Percentiles rank a stretch among this genome's conserved stretches.
These are phyloP conservation scores for Phytopythium delawarense DNA, from an alignment of 352 stramenopile genomes.

Conservation along the genomic window DNA sequence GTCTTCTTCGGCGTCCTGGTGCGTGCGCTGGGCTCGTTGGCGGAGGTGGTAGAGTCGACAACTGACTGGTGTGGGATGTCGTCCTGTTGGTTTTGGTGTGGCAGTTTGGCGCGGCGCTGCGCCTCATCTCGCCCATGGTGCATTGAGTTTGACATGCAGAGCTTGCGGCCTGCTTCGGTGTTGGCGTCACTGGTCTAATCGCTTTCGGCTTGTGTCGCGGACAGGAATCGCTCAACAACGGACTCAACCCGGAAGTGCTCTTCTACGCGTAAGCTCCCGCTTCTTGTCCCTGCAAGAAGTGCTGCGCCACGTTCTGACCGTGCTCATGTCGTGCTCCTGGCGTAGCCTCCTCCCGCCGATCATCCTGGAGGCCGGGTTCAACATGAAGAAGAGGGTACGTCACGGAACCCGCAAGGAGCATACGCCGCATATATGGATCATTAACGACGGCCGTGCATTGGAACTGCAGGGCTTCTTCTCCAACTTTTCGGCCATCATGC, in stretches of 20 bases:
- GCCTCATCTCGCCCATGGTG: conserved; percentile 80
- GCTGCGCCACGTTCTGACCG: background rate
- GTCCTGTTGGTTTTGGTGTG: background rate
- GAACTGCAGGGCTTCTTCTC: conserved; percentile 71
- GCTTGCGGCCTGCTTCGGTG: background rate
- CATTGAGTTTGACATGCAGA: background rate
- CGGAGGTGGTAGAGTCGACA: background rate
- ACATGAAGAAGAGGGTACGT: conserved; percentile 82
- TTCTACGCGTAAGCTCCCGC: conserved; percentile 62
- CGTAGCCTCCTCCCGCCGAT: conserved; percentile 66
- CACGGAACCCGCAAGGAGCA: background rate
- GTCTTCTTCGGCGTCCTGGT: conserved; percentile 86
- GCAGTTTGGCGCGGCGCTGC: conserved; percentile 70
- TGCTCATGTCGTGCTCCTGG: background rate
- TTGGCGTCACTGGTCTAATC: background rate
- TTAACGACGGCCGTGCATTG: background rate
- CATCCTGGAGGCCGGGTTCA: conserved; percentile 84
- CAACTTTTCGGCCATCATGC: conserved; percentile 85
- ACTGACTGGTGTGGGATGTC: background rate
- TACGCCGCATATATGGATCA: too few relatives aligned
- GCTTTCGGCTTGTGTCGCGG: background rate
- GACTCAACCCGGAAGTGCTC: conserved; percentile 77
- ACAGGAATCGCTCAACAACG: conserved; percentile 77
- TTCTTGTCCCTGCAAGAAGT: background rate
- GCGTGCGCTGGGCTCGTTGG: conserved; percentile 7